A percentile compares a stretch with the other conserved stretches of the same genome.
Evolutionary conservation across 306 rosid genomes (phyloP).

Genomic region (Vigna trinervia): DNA sequence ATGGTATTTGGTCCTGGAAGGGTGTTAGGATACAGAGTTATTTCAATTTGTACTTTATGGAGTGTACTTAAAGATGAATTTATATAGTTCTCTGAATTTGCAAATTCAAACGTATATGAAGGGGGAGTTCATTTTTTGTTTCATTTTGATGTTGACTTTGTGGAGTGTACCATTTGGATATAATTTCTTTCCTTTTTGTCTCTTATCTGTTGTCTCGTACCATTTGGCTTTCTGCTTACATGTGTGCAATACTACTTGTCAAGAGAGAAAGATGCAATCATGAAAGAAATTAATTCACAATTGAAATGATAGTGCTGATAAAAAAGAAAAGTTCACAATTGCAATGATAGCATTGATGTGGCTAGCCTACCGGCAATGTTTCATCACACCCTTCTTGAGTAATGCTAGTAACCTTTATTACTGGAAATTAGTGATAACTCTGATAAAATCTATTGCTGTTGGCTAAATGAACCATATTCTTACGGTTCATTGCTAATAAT

Average conservation of each 20-base stretch:
- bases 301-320: not conserved
- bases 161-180: too few relatives aligned
- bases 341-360: not conserved
- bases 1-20: not conserved
- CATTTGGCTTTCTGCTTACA: too few relatives aligned
- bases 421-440: not conserved
- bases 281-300: not conserved
- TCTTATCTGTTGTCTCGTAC: too few relatives aligned
- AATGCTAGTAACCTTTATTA: not conserved
- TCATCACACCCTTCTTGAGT: not conserved
- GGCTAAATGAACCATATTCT: not conserved
- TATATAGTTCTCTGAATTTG: too few relatives aligned
- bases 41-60: not conserved
- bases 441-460: not conserved
- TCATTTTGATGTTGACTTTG: too few relatives aligned
- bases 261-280: not conserved
- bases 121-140: too few relatives aligned
- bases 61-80: too few relatives aligned
- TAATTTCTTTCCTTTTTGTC: too few relatives aligned
- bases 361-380: not conserved
- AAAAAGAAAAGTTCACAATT: not conserved
- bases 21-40: not conserved
- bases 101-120: too few relatives aligned
- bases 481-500: not conserved
- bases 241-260: too few relatives aligned